Evolutionary conservation across 2,329 filamentous ascomycete species (phyloP), one percentile per base, ranked within the genome.

Genomic region (Colletotrichum sp.): DNA sequence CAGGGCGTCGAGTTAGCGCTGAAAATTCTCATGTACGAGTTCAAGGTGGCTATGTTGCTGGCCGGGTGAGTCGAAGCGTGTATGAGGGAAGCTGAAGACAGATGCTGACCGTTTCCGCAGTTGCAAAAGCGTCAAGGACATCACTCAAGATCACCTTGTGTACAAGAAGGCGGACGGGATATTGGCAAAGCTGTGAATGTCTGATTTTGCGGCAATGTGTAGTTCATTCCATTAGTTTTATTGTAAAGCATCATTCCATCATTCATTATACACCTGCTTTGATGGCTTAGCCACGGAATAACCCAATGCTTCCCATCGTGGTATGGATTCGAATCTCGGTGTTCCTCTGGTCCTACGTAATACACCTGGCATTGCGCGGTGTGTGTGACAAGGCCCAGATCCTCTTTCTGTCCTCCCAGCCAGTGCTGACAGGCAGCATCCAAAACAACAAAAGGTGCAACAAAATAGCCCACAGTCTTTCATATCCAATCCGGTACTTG

Each of bases 1-100:
- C 78, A 79, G 21, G 83, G 83, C 18, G 81, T 83, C 3, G 86
- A 87, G 77, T 76, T 87, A 62, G 87, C 87, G n/a, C 73, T 90
- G 65, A 85, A 83, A 49, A 84, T 90, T 4, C 66, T 86, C 28
- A 72, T 85, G 44, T 84, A 85, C 0, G 85, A 86, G 63, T 78
- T 84, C 55, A 80, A 79, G 65, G 71, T 80, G 30, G 75, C 80
- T 2, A 82, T 81, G 80, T 79, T 79, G n/a, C 77, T 82, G n/a
- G 69, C 62, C 21, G 69, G 69, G 69, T 72, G 30, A 44, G 60
- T 67, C 21, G 16, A 24, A 4, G 28, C 18, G 10, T 16, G 26
- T 10, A 21, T 6, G 32, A 15, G 18, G 8, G 24, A 26, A 12
- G 13, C 36, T 10, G 5, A 18, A 52, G 26, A 12, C 28, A 18